Conservation (phyloP, 257 asterid species). For the Asclepias syriaca region DNA sequence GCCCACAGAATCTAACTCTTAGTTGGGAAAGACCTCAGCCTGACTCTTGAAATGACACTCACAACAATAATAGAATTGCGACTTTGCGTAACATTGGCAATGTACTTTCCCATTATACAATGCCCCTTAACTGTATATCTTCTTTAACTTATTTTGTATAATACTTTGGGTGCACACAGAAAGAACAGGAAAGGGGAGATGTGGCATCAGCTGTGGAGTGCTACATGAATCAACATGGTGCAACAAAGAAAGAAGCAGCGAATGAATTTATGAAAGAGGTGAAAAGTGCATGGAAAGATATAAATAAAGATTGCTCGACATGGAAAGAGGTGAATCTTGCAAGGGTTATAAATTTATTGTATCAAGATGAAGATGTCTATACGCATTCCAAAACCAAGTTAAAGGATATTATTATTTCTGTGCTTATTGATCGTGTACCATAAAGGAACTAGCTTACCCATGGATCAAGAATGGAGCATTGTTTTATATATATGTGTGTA, state of each 20-base stretch:
- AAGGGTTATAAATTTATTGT: neutral
- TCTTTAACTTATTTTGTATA: too few relatives aligned
- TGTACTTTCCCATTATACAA: too few relatives aligned
- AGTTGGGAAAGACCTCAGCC: too few relatives aligned
- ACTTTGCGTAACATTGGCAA: too few relatives aligned
- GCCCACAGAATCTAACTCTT: too few relatives aligned
- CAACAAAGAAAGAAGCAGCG: slow-evolving; percentile 15
- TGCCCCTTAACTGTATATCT: too few relatives aligned
- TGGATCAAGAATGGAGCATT: too few relatives aligned
- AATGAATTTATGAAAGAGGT: slow-evolving; percentile 5
- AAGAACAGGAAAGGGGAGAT: slow-evolving; percentile 17
- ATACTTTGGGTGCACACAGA: neutral
- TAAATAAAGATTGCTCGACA: slow-evolving; percentile 19
- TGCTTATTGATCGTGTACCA: neutral
- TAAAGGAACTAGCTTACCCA: too few relatives aligned
- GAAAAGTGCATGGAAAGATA: slow-evolving; percentile 24
- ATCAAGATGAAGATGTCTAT: slow-evolving; percentile 18
- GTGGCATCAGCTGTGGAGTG: too few relatives aligned
- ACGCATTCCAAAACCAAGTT: slow-evolving; percentile 6
- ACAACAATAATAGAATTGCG: too few relatives aligned
- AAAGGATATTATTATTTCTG: neutral
- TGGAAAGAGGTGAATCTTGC: slow-evolving; percentile 16
- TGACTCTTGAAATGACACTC: too few relatives aligned
- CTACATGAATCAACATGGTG: slow-evolving; percentile 25
- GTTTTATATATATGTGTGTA: too few relatives aligned